Conservation (phyloP, 306 rosid species). For the Sesbania bispinosa region DNA sequence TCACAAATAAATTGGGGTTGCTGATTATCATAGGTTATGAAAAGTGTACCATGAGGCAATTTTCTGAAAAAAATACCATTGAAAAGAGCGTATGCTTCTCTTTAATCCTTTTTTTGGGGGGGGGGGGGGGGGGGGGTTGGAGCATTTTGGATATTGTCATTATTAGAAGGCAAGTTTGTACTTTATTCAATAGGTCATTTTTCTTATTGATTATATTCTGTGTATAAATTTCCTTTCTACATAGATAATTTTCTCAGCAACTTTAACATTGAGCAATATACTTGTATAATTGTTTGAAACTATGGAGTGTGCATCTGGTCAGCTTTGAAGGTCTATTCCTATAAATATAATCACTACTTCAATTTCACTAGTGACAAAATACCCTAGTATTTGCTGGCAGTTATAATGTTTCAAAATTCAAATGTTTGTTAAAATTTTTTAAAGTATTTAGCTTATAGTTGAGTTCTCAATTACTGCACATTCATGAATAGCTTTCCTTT, state of each 20-base stretch:
- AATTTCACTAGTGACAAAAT: neutral
- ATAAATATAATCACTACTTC: too few species aligned
- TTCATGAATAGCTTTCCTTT: neutral
- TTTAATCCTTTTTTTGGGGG: neutral
- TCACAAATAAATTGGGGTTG: neutral
- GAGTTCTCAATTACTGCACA: neutral
- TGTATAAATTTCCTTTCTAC: neutral
- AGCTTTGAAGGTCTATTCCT: too few species aligned
- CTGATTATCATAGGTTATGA: neutral
- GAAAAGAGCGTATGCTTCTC: neutral
- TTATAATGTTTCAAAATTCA: neutral
- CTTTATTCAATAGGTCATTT: neutral
- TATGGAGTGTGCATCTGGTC: too few species aligned
- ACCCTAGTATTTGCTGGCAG: neutral
- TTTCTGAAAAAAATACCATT: neutral
- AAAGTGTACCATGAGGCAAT: neutral
- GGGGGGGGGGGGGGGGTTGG: neutral
- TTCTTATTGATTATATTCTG: neutral
- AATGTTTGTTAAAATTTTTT: neutral
- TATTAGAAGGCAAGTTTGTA: neutral
- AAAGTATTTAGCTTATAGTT: neutral
- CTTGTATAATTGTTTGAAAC: neutral
- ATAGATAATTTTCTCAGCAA: neutral
- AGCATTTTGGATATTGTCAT: neutral
- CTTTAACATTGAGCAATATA: neutral